Conservation (phyloP, 208 protist genomes). For the Trypanosoma rangeli region DNA sequence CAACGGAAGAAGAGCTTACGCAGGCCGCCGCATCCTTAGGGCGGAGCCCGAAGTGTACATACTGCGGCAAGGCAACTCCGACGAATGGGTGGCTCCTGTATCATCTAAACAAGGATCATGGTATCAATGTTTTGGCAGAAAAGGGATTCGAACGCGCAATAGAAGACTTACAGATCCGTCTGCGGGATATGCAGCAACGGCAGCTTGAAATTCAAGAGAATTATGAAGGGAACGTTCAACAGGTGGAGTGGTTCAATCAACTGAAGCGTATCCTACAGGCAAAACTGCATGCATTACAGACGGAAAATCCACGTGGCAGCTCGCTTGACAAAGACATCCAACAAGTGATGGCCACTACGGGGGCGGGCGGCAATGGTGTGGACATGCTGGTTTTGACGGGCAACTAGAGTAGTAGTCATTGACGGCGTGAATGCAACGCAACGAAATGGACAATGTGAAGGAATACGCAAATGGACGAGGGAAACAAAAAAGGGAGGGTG, state of each 20-base stretch:
- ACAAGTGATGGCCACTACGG: conserved; percentile 42
- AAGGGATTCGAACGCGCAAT: conserved; percentile 24
- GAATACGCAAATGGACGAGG: background rate
- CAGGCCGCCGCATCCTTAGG: background rate
- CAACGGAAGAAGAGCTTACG: conserved; percentile 9
- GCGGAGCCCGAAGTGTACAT: conserved; percentile 15
- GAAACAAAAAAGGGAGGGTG: background rate
- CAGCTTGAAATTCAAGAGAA: conserved; percentile 83
- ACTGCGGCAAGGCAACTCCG: conserved; percentile 23
- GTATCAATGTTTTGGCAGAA: conserved; percentile 19
- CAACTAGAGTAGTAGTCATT: conserved; percentile 27
- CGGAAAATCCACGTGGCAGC: conserved; percentile 18
- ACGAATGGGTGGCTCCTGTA: conserved; percentile 26
- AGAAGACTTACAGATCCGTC: conserved; percentile 53
- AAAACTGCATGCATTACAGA: conserved; percentile 51
- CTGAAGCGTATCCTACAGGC: conserved; percentile 54
- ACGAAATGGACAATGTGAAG: background rate
- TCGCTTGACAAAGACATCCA: conserved; percentile 57
- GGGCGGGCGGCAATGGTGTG: conserved; percentile 36
- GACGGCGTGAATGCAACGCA: background rate
- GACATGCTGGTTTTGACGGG: conserved; percentile 68
- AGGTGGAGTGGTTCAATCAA: conserved; percentile 81
- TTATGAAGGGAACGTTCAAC: conserved; percentile 76
- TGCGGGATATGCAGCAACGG: conserved; percentile 69
- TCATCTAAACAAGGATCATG: conserved; percentile 30